Conservation (phyloP, 83 land plant genomes). For the Picea abies region DNA sequence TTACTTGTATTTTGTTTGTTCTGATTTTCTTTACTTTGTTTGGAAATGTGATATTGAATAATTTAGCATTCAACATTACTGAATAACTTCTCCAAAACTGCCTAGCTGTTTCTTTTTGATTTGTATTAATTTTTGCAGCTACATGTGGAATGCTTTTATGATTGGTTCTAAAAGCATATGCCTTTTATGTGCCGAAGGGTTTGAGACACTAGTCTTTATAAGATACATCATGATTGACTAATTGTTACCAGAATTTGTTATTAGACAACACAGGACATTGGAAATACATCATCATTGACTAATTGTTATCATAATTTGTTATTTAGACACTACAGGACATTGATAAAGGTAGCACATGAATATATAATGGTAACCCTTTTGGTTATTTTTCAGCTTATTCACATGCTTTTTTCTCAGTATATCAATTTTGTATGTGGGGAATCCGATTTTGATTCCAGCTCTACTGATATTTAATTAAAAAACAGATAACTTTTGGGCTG, state of each 20-base stretch:
- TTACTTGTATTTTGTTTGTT: no score
- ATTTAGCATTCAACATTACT: neutral
- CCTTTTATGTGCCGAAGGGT: neutral
- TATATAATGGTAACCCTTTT: no score
- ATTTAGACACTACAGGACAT: no score
- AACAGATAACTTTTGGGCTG: neutral
- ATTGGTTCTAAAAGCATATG: neutral
- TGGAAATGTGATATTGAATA: neutral
- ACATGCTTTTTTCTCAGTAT: no score
- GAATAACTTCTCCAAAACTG: neutral
- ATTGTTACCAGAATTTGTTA: no score
- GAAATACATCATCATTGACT: neutral
- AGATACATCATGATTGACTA: no score
- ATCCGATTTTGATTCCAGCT: neutral
- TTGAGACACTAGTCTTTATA: no score
- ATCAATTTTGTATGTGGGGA: neutral
- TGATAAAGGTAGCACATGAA: no score
- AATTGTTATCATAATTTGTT: no score
- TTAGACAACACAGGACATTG: no score
- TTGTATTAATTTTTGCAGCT: neutral
- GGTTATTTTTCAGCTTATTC: no score
- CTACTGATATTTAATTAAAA: neutral
- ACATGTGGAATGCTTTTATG: neutral
- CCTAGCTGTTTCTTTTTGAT: neutral
- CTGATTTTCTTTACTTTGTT: neutral